Conservation (phyloP, 2,329 filamentous ascomycete species). For the Lachnellula suecica region DNA sequence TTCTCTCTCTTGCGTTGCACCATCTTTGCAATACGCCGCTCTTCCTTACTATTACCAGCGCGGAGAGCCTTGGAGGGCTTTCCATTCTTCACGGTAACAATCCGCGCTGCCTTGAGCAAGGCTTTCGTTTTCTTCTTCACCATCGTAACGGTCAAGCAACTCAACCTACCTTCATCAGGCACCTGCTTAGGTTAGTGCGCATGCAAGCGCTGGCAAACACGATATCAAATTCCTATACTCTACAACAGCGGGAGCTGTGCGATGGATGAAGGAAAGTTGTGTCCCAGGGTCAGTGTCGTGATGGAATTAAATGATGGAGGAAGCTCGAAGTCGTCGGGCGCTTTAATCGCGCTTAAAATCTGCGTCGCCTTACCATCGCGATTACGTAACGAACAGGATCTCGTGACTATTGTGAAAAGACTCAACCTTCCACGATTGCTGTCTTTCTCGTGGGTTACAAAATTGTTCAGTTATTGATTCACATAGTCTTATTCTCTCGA, state of each 20-base stretch:
- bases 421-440: too few species aligned
- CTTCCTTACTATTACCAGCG: slow-evolving; percentile 14
- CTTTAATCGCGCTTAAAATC: neutral
- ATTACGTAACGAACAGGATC: neutral
- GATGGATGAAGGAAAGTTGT: slow-evolving; percentile 9
- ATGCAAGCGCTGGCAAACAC: slow-evolving; percentile 16
- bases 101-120: slow-evolving; percentile 7
- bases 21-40: slow-evolving; percentile 26
- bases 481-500: slow-evolving; percentile 3
- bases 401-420: too few species aligned
- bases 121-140: slow-evolving; percentile 7
- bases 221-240: slow-evolving; percentile 7
- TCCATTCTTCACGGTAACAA: slow-evolving; percentile 8
- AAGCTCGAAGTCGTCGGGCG: neutral
- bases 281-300: slow-evolving; percentile 1
- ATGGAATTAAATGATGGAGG: neutral
- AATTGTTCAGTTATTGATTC: too few species aligned
- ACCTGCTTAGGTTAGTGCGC: slow-evolving; percentile 18
- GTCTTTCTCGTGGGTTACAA: too few species aligned
- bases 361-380: neutral
- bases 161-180: slow-evolving; percentile 18
- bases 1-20: slow-evolving; percentile 29
- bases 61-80: neutral
- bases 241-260: slow-evolving; percentile 17
- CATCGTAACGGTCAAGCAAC: slow-evolving; percentile 2